These are phyloP conservation scores for Beauveria varroae DNA, from an alignment of 2,329 filamentous ascomycete species.

Conservation along the genomic window DNA sequence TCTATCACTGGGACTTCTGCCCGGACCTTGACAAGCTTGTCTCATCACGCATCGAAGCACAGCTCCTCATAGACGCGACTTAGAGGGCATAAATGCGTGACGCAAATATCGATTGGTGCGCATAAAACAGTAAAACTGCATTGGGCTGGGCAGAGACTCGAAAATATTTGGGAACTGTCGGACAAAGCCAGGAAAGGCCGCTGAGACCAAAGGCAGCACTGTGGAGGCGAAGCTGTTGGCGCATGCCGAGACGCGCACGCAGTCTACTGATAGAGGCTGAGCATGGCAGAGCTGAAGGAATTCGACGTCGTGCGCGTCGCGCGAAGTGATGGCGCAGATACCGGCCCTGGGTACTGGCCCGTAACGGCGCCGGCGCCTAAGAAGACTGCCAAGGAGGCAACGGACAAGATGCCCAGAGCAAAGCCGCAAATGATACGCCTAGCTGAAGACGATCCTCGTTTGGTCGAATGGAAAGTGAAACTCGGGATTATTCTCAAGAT, in stretches of 20 bases:
- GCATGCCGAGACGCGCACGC: not conserved
- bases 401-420: constrained; percentile 29
- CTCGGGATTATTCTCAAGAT: constrained; percentile 38
- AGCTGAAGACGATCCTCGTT: constrained; percentile 35
- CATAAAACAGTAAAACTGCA: not conserved
- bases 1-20: not conserved
- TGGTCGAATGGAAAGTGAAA: constrained; percentile 38
- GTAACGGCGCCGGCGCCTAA: constrained; percentile 25
- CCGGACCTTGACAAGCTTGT: not conserved
- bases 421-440: constrained; percentile 37
- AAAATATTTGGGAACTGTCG: not conserved
- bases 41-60: not conserved
- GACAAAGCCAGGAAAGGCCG: not conserved
- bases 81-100: not conserved
- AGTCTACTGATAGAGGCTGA: not conserved
- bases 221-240: not conserved
- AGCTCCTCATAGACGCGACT: constrained; percentile 4
- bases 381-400: constrained; percentile 28
- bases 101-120: not conserved
- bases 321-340: constrained; percentile 39
- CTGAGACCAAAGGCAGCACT: not conserved
- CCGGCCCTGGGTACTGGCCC: constrained; percentile 38
- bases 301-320: constrained; percentile 35
- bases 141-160: not conserved
- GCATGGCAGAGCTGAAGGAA: constrained; percentile 29